These are phyloP conservation scores for Aspergillus sclerotialis DNA, from an alignment of 2,329 filamentous ascomycete genomes.

Conservation along the genomic window DNA sequence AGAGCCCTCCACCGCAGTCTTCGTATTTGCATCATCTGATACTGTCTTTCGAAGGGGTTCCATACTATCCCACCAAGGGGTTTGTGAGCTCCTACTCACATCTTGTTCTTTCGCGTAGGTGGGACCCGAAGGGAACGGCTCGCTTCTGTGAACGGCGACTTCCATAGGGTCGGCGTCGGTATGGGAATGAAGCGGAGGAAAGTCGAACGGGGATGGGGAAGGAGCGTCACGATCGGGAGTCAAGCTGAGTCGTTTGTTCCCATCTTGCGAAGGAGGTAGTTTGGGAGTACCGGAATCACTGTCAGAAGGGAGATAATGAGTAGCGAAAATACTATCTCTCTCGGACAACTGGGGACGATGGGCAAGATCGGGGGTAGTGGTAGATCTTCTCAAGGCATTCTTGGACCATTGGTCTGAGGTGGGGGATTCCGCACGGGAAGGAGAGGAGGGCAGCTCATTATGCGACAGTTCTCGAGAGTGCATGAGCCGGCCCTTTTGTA, in stretches of 20 bases:
- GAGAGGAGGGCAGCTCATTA: constrained; percentile 16
- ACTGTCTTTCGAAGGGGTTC: constrained; percentile 15
- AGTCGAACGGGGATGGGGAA: constrained; percentile 21
- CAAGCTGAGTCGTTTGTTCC: constrained; percentile 23
- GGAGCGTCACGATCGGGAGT: constrained; percentile 22
- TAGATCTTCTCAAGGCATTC: constrained; percentile 14
- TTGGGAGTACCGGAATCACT: constrained; percentile 37
- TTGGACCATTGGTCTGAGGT: constrained; percentile 29
- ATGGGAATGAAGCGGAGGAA: constrained; percentile 20
- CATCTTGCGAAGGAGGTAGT: constrained; percentile 23
- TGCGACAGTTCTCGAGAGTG: constrained; percentile 20
- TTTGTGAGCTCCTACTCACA: constrained; percentile 12
- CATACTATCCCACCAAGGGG: constrained; percentile 11
- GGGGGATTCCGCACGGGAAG: constrained; percentile 30
- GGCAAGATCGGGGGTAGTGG: constrained; percentile 17
- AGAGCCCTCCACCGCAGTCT: constrained; percentile 12
- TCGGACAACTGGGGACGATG: constrained; percentile 51
- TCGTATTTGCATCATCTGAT: constrained; percentile 18
- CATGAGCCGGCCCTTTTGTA: constrained; percentile 15
- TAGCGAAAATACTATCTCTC: constrained; percentile 58
- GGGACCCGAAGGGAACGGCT: constrained; percentile 20
- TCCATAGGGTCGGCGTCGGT: constrained; percentile 29
- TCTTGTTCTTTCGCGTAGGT: constrained; percentile 17
- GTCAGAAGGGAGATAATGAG: constrained; percentile 50
- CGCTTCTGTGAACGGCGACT: constrained; percentile 28